Conservation (phyloP, 441 rosid species). For the Pelargonium fulgidum region DNA sequence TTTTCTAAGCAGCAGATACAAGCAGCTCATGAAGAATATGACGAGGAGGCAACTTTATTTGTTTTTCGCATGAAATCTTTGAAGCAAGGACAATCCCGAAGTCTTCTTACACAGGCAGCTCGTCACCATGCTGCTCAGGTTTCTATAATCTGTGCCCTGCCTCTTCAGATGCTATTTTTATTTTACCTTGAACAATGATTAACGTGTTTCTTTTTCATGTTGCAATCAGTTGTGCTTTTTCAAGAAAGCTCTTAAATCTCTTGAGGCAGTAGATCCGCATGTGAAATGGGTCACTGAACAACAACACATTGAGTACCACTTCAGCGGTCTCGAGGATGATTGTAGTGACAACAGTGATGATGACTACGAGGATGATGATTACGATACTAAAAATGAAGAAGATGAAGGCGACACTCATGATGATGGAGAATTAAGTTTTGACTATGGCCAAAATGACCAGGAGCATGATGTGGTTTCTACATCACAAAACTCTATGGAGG, state of each 20-base stretch:
- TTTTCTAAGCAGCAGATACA: conserved; percentile 48
- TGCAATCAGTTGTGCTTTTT: conserved; percentile 45
- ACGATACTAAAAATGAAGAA: conserved; percentile 19
- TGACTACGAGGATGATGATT: conserved; percentile 34
- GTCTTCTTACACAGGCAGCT: conserved; percentile 76
- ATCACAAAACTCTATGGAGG: conserved; percentile 53
- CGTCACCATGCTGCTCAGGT: conserved; percentile 86
- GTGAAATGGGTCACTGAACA: conserved; percentile 43
- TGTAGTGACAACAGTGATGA: conserved; percentile 31
- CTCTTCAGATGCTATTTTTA: background rate
- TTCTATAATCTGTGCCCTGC: conserved; percentile 13
- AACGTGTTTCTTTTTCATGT: conserved; percentile 1
- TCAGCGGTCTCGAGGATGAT: conserved; percentile 59
- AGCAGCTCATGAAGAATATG: conserved; percentile 62
- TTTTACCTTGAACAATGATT: background rate
- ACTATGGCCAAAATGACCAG: conserved; percentile 46
- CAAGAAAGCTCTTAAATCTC: conserved; percentile 56
- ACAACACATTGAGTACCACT: conserved; percentile 60
- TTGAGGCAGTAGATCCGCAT: conserved; percentile 61
- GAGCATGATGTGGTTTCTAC: conserved; percentile 41
- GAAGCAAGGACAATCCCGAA: conserved; percentile 69
- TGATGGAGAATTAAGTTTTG: conserved; percentile 85
- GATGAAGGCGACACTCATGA: conserved; percentile 29
- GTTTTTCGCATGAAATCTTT: conserved; percentile 61
- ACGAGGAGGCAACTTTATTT: conserved; percentile 57